Base-by-base conservation (phyloP, 2,329 filamentous ascomycete genomes). In the Colletotrichum karsti region DNA sequence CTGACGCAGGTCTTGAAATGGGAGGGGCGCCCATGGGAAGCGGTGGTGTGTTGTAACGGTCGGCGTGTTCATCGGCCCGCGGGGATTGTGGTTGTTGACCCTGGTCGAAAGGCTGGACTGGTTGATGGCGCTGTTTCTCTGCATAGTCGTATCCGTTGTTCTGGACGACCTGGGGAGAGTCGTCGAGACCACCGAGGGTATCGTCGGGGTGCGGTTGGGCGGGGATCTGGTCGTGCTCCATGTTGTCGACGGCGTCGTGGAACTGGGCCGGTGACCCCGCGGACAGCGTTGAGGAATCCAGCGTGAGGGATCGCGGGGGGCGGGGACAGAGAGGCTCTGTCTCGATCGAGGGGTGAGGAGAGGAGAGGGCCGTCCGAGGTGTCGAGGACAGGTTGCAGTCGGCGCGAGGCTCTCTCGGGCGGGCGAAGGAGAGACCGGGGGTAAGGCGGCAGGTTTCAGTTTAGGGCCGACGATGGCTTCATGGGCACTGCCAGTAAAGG, bases 1-100 rank as follows among this genome's bases (percentile, higher is more conserved):
- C 85, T 26, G 87, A 90, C 4, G 87, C 82, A 5, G 87, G 87
- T 59, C 87, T 82, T 60, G 87, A 88, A 74, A 85, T 81, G 24
- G 84, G 79, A 24, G 82, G 79, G 51, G 78, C 73, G 63, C 42
- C 44, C 65, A 64, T 28, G 35, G 82, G 80, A 6, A 84, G 77
- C 2, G 84, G 83, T 61, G 84, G 84, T 18, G 84, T 85, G 54
- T 78, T 80, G 75, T 85, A 86, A 63, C 81, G 80, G 46, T 75
- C 75, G 13, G 78, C 80, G 33, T 80, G 84, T 57, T 84, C 81
- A 51, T 84, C 82, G 54, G 79, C 76, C 42, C 76, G 77, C 18
- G 82, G 80, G 13, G 79, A 77, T 67, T 74, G 71, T 72, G 76
- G 75, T 72, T 80, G 72, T 51, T 85, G 75, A 46, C 79, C 81